Evolutionary conservation across 306 rosid genomes (phyloP), one percentile per base, ranked within the genome.

Genomic region (Abrus precatorius): DNA sequence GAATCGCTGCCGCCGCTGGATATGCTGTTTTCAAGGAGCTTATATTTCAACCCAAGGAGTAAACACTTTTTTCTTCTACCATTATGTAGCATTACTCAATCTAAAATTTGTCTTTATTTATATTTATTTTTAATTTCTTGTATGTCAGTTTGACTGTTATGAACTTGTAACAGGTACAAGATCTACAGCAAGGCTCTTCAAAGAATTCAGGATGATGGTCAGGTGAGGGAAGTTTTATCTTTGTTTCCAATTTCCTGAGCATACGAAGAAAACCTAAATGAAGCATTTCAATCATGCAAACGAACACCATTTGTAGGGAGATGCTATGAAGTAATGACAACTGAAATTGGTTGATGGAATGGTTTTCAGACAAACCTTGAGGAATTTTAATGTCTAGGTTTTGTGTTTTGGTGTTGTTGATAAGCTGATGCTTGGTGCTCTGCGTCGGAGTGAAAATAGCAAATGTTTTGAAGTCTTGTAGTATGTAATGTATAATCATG

Each of bases 21-120:
- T 93, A 93, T 81, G 94, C 92, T 38, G 98, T 96, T 84, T 93
- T 96, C 82, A 93, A 90, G 75, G 99, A 93, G 84, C 99, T 96
- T 79, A 91, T 96, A 62, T 92, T 93, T 85, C 89, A 93, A 85
- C 99, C 98, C 0, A 96, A 90, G 85, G 99, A 96, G 99, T 96
- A 92, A 85, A 13, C 62, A 72, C 55, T 83, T 77, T 56, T 55
- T 20, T 20, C 20, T 20, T 20, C 20, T 20, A 20, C 20, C 20
- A 20, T 20, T 55, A 27, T 48, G 32, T 45, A 47, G 70, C 69
- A 20, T 10, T 8, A 14, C 69, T 57, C 38, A 55, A 43, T 56
- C 20, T 55, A 44, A 63, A 76, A 54, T 3, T 27, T 34, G 13
- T 11, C 66, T 55, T 5, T 36, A 14, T 20, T 43, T 45, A 7